Conservation (phyloP, 495 filamentous ascomycete species). For the Penicillium tannophilum region DNA sequence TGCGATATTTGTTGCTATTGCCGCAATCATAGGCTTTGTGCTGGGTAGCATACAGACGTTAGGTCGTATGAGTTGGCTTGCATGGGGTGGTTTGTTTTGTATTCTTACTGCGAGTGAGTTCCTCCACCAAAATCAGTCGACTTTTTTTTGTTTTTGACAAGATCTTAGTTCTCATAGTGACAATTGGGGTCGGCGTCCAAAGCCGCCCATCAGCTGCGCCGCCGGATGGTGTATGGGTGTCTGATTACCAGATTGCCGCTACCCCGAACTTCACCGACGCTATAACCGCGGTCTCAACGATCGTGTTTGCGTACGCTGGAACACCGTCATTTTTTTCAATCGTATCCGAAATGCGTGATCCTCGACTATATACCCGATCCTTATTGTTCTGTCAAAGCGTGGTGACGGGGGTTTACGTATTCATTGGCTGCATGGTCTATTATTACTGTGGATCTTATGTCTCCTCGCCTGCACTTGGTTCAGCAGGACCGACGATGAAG, state of each 20-base stretch:
- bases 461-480: slow-evolving; percentile 65
- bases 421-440: slow-evolving; percentile 69
- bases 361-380: slow-evolving; percentile 57
- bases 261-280: slow-evolving; percentile 34
- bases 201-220: slow-evolving; percentile 43
- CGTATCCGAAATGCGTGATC: slow-evolving; percentile 72
- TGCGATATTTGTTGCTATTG: slow-evolving; percentile 42
- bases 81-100: slow-evolving; percentile 39
- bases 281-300: slow-evolving; percentile 66
- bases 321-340: slow-evolving; percentile 71
- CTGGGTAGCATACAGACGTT: slow-evolving; percentile 43
- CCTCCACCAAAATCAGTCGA: slow-evolving; percentile 32
- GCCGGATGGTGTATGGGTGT: slow-evolving; percentile 23
- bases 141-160: slow-evolving; percentile 5
- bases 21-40: slow-evolving; percentile 34
- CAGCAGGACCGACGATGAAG: slow-evolving; percentile 59
- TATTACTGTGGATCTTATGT: slow-evolving; percentile 66
- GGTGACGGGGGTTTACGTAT: slow-evolving; percentile 60
- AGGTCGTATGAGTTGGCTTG: slow-evolving; percentile 39
- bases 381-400: slow-evolving; percentile 44
- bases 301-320: slow-evolving; percentile 66
- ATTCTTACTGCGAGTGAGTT: slow-evolving; percentile 41
- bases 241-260: slow-evolving; percentile 35
- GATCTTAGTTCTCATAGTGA: slow-evolving; percentile 64
- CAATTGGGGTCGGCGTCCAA: slow-evolving; percentile 64